phyloP scores from a whole-genome alignment of 306 rosid genomes.

The Glycine tomentella region DNA sequence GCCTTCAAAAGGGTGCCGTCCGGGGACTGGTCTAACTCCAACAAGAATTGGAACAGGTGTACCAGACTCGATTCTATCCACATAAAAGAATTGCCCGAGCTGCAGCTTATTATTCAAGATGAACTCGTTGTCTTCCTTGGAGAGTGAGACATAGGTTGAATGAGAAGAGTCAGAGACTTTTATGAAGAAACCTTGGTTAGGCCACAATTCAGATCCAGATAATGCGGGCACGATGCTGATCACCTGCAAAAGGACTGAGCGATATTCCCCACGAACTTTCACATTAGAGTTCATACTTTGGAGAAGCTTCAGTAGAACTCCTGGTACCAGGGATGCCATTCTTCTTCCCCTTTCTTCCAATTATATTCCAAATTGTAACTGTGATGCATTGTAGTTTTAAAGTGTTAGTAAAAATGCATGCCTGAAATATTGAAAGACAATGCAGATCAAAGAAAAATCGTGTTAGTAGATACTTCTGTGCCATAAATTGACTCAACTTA shows the following conservation, averaged over 20 bases:
- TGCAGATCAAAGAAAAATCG: too few species aligned
- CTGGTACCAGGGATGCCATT: conserved; percentile 86
- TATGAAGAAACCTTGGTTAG: conserved; percentile 81
- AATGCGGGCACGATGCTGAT: conserved; percentile 89
- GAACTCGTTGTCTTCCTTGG: conserved; percentile 81
- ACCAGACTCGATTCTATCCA: conserved; percentile 69
- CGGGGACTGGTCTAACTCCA: conserved; percentile 77
- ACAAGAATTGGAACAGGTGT: conserved; percentile 83
- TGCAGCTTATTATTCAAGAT: conserved; percentile 85
- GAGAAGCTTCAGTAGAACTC: conserved; percentile 88
- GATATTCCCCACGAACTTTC: conserved; percentile 81
- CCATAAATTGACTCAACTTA: not conserved
- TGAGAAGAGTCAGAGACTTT: conserved; percentile 96
- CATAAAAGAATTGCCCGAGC: conserved; percentile 94
- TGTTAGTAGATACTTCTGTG: not conserved
- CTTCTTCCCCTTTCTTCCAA: not conserved
- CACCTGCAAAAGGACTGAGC: conserved; percentile 86
- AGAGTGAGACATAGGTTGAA: conserved; percentile 82
- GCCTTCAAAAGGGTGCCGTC: conserved; percentile 84
- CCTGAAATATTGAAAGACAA: too few species aligned
- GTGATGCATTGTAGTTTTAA: conserved; percentile 19
- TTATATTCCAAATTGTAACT: not conserved
- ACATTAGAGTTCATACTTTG: conserved; percentile 73
- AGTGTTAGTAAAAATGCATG: conserved; percentile 6
- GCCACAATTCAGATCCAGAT: conserved; percentile 89